phyloP scores from a whole-genome alignment of 768 basidiomycete species.

The Albatrellus ellisii region DNA sequence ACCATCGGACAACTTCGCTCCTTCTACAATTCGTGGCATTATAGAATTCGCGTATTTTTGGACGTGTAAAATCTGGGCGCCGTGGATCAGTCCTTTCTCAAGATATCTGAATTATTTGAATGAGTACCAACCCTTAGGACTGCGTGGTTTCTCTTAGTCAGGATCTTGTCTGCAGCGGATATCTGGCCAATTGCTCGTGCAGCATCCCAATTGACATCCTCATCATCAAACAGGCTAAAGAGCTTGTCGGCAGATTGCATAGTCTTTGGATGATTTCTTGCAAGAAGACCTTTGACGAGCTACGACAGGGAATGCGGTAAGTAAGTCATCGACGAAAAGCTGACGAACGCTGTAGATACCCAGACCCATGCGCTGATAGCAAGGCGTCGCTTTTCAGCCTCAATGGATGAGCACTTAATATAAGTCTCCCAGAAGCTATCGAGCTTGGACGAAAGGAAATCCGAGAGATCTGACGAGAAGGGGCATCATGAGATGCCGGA shows the following conservation, averaged over 20 bases:
- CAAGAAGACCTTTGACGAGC: constrained; percentile 71
- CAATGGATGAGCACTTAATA: constrained; percentile 23
- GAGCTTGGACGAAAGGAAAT: constrained; percentile 31
- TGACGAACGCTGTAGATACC: constrained; percentile 28
- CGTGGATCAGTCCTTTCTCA: neutral
- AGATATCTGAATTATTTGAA: neutral
- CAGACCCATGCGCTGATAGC: constrained; percentile 55
- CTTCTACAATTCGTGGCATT: constrained; percentile 62
- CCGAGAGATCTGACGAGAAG: constrained; percentile 28
- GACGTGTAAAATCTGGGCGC: constrained; percentile 50
- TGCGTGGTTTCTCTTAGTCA: constrained; percentile 71
- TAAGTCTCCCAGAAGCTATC: constrained; percentile 35
- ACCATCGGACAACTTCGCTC: constrained; percentile 47
- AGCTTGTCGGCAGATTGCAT: constrained; percentile 45
- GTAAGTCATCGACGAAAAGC: neutral
- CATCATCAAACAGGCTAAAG: constrained; percentile 60
- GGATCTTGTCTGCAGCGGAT: constrained; percentile 40
- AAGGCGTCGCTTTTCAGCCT: constrained; percentile 29
- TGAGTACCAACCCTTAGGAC: constrained; percentile 47
- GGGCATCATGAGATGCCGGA: neutral
- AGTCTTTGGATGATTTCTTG: constrained; percentile 54
- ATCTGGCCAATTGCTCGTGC: constrained; percentile 66
- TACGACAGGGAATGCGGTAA: constrained; percentile 18
- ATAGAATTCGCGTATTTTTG: constrained; percentile 65
- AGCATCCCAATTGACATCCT: constrained; percentile 51